Conservation (phyloP, 345 rosid genomes). For the Iberis pinnata region DNA sequence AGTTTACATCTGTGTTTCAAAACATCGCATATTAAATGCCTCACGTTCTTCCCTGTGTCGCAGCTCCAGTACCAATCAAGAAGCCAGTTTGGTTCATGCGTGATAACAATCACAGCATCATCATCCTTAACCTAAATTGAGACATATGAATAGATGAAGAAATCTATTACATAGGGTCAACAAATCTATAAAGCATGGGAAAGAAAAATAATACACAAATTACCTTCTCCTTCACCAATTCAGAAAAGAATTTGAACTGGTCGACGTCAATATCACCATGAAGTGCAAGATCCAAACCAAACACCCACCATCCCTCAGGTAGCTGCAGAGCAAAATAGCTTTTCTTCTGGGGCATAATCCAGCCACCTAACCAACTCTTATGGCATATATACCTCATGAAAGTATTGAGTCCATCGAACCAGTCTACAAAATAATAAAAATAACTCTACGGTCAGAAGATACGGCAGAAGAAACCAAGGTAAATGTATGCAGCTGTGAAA, state of each 20-base stretch:
- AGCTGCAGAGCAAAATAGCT: conserved; percentile 97
- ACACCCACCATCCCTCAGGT: conserved; percentile 93
- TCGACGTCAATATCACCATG: conserved; percentile 96
- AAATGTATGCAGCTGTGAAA: too few relatives aligned
- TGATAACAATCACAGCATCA: conserved; percentile 77
- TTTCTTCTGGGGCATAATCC: conserved; percentile 99
- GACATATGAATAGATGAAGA: too few relatives aligned
- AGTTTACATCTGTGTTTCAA: conserved; percentile 91
- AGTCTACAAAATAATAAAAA: conserved; percentile 41
- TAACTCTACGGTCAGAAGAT: conserved; percentile 2
- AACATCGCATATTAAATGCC: conserved; percentile 68
- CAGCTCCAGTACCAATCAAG: conserved; percentile 91
- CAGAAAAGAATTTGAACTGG: conserved; percentile 96
- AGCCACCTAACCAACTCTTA: conserved; percentile 99
- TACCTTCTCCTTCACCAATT: conserved; percentile 73
- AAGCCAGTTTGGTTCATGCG: conserved; percentile 98
- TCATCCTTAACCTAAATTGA: conserved; percentile 51
- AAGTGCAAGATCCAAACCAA: conserved; percentile 97
- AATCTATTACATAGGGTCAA: neutral
- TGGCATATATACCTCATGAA: conserved; percentile 98
- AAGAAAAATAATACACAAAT: conserved; percentile 11
- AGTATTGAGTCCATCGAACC: conserved; percentile 98
- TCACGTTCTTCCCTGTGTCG: conserved; percentile 73
- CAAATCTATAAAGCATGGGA: neutral
- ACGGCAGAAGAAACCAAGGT: too few relatives aligned